Evolutionary conservation across 345 rosid species (phyloP).

Genomic region (Boechera stricta): DNA sequence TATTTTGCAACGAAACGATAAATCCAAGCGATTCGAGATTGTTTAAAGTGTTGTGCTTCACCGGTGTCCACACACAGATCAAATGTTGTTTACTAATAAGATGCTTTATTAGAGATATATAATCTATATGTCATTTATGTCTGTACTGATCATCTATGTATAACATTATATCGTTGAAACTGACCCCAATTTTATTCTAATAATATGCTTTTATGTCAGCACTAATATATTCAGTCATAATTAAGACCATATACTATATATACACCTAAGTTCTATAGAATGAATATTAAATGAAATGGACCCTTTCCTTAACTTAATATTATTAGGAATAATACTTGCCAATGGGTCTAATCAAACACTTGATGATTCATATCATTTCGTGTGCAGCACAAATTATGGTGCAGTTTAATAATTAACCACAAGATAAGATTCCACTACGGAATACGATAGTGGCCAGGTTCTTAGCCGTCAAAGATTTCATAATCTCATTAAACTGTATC

Average conservation of each 20-base stretch:
- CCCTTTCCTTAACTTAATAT: conserved; percentile 26
- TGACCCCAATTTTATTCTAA: not conserved
- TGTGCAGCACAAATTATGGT: conserved; percentile 18
- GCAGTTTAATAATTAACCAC: conserved; percentile 1
- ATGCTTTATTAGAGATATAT: no score
- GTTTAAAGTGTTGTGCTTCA: no score
- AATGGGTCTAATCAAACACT: conserved; percentile 32
- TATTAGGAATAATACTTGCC: not conserved
- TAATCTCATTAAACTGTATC: not conserved
- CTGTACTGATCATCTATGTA: no score
- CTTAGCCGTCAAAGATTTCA: conserved; percentile 15
- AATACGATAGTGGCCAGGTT: not conserved
- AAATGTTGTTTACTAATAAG: no score
- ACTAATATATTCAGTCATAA: conserved; percentile 40
- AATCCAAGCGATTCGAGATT: no score
- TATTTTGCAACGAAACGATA: no score
- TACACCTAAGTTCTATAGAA: conserved; percentile 22
- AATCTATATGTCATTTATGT: no score
- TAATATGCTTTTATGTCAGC: conserved; percentile 38
- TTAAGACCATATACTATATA: conserved; percentile 8
- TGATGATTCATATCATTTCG: conserved; percentile 37
- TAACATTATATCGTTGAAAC: not conserved
- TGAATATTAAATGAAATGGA: conserved; percentile 33
- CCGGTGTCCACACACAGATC: no score
- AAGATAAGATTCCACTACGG: conserved; percentile 33